Evolutionary conservation across 495 filamentous ascomycete species (phyloP).

Genomic region (Aspergillus steynii): DNA sequence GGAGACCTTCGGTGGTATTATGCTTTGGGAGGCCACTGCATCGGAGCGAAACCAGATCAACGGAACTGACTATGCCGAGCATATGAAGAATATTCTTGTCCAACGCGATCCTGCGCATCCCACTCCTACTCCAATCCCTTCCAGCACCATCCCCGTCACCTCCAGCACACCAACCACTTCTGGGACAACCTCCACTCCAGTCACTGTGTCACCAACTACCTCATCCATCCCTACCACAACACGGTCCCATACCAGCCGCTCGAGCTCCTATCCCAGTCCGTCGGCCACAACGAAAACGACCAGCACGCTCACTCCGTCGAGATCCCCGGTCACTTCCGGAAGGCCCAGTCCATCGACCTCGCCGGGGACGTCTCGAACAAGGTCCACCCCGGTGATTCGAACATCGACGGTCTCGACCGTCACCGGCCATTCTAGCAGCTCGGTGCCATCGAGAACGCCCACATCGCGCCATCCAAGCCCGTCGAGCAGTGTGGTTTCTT

Average conservation of each 20-base stretch:
- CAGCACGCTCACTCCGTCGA: not conserved
- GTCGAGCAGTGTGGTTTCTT: slow-evolving; percentile 11
- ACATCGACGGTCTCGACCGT: not conserved
- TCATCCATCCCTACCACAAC: slow-evolving; percentile 16
- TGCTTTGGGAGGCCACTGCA: slow-evolving; percentile 70
- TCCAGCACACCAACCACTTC: slow-evolving; percentile 21
- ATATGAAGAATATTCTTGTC: slow-evolving; percentile 45
- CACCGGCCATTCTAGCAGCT: not conserved
- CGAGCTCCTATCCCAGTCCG: slow-evolving; percentile 7
- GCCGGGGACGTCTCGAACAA: not conserved
- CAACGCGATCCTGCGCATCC: slow-evolving; percentile 31
- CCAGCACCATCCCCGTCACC: slow-evolving; percentile 20
- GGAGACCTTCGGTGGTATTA: slow-evolving; percentile 65
- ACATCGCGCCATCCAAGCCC: slow-evolving; percentile 14
- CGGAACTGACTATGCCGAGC: slow-evolving; percentile 42
- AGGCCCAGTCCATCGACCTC: not conserved
- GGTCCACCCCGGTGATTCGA: not conserved
- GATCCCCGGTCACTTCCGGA: not conserved
- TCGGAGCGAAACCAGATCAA: slow-evolving; percentile 48
- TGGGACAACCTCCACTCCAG: slow-evolving; percentile 16
- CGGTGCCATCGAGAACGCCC: slow-evolving; percentile 11
- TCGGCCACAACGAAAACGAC: slow-evolving; percentile 7
- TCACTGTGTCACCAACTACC: slow-evolving; percentile 19
- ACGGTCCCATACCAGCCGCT: not conserved
- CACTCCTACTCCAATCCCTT: slow-evolving; percentile 18